Evolutionary conservation across 129 eudicot genomes (phyloP).

Genomic region (Smallanthus sonchifolius): DNA sequence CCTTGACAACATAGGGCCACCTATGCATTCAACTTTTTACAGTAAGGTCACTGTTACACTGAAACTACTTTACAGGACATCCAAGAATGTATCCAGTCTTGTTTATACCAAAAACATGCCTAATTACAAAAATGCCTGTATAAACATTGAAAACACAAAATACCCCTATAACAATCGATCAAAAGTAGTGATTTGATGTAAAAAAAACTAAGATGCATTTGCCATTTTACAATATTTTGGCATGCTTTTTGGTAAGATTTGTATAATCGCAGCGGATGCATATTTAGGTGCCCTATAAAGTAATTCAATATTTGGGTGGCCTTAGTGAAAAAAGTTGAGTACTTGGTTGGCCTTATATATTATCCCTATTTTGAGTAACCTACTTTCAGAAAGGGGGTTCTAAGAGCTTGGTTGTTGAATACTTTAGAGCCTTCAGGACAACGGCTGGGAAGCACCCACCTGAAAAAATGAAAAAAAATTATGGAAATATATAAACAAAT

Average conservation of each 20-base stretch:
- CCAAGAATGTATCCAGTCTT: not conserved
- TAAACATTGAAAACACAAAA: not conserved
- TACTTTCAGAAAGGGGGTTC: slow-evolving; percentile 75
- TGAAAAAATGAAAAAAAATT: not conserved
- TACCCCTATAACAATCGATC: not conserved
- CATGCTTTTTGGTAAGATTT: not conserved
- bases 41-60: not conserved
- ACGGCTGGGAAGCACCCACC: slow-evolving; percentile 64
- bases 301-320: not conserved
- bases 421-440: slow-evolving; percentile 72
- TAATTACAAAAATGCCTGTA: not conserved
- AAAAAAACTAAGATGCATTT: not conserved
- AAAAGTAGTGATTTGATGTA: not conserved
- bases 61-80: not conserved
- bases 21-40: not conserved
- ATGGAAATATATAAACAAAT: not conserved
- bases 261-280: not conserved
- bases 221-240: not conserved
- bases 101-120: not conserved
- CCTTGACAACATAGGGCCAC: not conserved
- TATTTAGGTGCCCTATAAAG: not conserved
- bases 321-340: not conserved
- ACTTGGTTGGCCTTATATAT: not conserved
- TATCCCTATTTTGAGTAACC: slow-evolving; percentile 16
- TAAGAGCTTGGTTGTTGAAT: slow-evolving; percentile 68